A percentile compares a stretch with the other conserved stretches of the same genome.
Evolutionary conservation across 2,329 filamentous ascomycete genomes (phyloP).

Genomic region (Dothideomycetes sp.): DNA sequence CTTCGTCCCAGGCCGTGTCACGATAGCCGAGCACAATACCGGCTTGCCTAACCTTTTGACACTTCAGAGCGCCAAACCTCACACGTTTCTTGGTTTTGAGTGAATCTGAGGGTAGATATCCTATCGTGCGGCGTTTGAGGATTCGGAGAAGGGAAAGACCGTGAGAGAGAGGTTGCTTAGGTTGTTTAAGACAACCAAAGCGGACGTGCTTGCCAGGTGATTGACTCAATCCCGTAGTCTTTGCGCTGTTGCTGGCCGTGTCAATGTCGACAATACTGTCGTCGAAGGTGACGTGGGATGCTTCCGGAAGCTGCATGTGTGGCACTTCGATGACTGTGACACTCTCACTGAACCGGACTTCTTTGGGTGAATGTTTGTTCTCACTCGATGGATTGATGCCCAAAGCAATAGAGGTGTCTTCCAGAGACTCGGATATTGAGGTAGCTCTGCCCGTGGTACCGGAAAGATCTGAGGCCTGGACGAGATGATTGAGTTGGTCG

Average conservation of each 20-base stretch:
- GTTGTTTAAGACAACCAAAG: conserved; percentile 6
- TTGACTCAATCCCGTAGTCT: too few relatives aligned
- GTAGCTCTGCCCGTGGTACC: too few relatives aligned
- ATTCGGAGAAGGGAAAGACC: conserved; percentile 1
- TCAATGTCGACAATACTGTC: conserved; percentile 7
- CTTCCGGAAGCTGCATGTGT: not conserved
- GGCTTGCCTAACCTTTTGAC: not conserved
- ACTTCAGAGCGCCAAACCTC: conserved; percentile 6
- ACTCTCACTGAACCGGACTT: conserved; percentile 4
- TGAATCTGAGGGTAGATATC: not conserved
- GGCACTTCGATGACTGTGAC: conserved; percentile 5
- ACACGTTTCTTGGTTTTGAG: conserved; percentile 5
- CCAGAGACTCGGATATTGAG: too few relatives aligned
- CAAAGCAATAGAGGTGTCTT: not conserved
- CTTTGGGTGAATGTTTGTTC: not conserved
- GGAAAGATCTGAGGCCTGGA: too few relatives aligned
- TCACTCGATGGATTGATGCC: not conserved
- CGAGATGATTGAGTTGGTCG: too few relatives aligned
- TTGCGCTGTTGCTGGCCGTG: too few relatives aligned
- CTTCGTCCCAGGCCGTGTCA: not conserved
- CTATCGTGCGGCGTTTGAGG: not conserved
- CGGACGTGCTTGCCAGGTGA: conserved; percentile 5
- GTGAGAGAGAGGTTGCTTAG: conserved; percentile 2
- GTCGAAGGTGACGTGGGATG: conserved; percentile 4
- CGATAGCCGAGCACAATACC: not conserved